These are phyloP conservation scores for Dactylonectria estremocensis DNA, from an alignment of 2,329 filamentous ascomycete genomes.

Conservation along the genomic window DNA sequence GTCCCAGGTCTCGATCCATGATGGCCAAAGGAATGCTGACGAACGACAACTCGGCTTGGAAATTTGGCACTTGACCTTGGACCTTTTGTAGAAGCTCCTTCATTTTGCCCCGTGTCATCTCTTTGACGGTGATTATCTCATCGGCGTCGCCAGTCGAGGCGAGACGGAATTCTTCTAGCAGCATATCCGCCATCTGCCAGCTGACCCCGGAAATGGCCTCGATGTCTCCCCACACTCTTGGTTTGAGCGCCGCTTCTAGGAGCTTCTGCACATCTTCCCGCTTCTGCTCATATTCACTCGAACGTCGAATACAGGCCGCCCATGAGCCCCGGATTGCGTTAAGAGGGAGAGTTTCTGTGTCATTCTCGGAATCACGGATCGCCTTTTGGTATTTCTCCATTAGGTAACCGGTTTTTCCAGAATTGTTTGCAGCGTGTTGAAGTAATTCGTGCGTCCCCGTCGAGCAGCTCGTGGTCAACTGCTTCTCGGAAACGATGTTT, in stretches of 20 bases:
- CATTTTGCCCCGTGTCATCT: not conserved
- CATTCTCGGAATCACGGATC: not conserved
- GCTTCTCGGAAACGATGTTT: not conserved
- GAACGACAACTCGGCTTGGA: not conserved
- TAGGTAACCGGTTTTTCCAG: not conserved
- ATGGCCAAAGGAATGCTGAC: not conserved
- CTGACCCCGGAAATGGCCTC: not conserved
- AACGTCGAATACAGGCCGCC: not conserved
- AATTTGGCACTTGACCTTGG: not conserved
- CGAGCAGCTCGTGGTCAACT: not conserved
- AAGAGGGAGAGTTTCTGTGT: not conserved
- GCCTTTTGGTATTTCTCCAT: not conserved
- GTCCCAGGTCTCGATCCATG: not conserved
- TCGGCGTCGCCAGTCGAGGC: not conserved
- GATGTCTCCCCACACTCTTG: not conserved
- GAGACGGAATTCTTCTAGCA: not conserved
- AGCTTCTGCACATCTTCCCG: not conserved
- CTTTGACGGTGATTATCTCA: not conserved
- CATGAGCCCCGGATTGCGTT: not conserved
- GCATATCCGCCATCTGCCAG: not conserved
- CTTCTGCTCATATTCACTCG: not conserved
- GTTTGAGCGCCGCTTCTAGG: not conserved
- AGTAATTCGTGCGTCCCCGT: not conserved
- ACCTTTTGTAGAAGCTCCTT: not conserved
- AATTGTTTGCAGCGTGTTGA: not conserved